Evolutionary conservation across 106 monocot species (phyloP), one percentile per base, ranked within the genome.

Genomic region (Vanilla planifolia): DNA sequence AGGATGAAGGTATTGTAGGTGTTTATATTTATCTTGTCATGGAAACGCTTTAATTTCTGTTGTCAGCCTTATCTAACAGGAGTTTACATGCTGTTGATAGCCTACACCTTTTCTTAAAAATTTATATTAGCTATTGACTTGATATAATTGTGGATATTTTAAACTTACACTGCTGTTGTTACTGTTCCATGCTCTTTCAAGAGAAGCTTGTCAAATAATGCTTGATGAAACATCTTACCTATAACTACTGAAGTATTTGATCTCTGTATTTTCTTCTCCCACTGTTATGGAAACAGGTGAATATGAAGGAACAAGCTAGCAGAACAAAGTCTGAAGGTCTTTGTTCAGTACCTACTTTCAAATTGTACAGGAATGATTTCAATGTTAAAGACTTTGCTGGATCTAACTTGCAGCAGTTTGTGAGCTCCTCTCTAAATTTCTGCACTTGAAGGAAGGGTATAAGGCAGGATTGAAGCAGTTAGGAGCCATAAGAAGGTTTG

Each of bases 291-390:
- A 53, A 40, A 24, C 21, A 77, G 71, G 71, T 71, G 37, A 46
- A 77, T 53, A 8, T 71, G 28, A 55, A 71, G 33, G 40, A 56
- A 47, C 26, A 23, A 37, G 47, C 47, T 6, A 19, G 36, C 48
- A 41, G 72, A 15, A 28, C 24, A 41, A 67, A 62, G 50, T n/a
- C 48, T 21, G 48, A 63, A 33, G 33, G 32, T 16, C 50, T 59
- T 2, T 43, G 42, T 32, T 27, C 59, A 52, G 61, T 34, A 5
- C 78, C 78, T 8, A 25, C 20, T 2, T 78, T 78, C 48, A 62
- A 63, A 30, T 14, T 73, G 5, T 73, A 78, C 68, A 78, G 43
- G 57, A 68, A 72, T 41, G 78, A 67, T 22, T 57, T 48, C 50
- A 58, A 27, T 30, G 29, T 78, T 2, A 67, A 68, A 59, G 72